These are phyloP conservation scores for Thraustotheca clavata DNA, from an alignment of 352 stramenopile genomes.

Conservation along the genomic window DNA sequence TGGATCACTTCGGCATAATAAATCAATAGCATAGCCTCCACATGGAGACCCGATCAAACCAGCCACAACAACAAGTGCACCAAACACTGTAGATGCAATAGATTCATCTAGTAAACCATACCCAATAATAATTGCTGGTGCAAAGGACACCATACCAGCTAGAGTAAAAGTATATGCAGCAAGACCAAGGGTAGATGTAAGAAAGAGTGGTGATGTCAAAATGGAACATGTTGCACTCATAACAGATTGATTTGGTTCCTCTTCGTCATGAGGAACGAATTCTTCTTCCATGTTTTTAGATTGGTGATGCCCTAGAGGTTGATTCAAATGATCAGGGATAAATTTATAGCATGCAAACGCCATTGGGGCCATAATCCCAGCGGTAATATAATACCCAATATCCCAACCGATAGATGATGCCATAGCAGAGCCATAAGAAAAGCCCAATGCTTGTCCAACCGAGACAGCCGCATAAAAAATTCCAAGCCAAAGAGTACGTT, in stretches of 20 bases:
- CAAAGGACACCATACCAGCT: slow-evolving; percentile 25
- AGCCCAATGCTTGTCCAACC: slow-evolving; percentile 42
- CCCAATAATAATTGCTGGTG: slow-evolving; percentile 7
- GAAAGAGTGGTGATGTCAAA: slow-evolving; percentile 23
- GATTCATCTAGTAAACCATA: not conserved
- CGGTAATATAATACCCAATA: slow-evolving; percentile 50
- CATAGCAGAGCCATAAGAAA: slow-evolving; percentile 27
- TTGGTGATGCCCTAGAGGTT: not conserved
- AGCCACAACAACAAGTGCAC: slow-evolving; percentile 2
- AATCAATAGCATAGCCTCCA: slow-evolving; percentile 30
- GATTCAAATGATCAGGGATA: slow-evolving; percentile 6
- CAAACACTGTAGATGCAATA: slow-evolving; percentile 2
- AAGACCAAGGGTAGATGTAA: slow-evolving; percentile 33
- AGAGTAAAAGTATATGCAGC: slow-evolving; percentile 31
- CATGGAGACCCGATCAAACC: slow-evolving; percentile 28
- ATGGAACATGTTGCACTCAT: not conserved
- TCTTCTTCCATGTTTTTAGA: not conserved
- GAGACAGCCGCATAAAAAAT: slow-evolving; percentile 62
- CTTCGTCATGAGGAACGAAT: not conserved
- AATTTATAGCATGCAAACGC: not conserved
- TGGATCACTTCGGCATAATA: not conserved
- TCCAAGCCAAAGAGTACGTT: slow-evolving; percentile 46
- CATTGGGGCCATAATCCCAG: not conserved
- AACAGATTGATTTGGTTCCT: not conserved
- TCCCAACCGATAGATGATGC: slow-evolving; percentile 50